phyloP scores from a whole-genome alignment of 495 filamentous ascomycete genomes.

The Cladorrhinum samala region DNA sequence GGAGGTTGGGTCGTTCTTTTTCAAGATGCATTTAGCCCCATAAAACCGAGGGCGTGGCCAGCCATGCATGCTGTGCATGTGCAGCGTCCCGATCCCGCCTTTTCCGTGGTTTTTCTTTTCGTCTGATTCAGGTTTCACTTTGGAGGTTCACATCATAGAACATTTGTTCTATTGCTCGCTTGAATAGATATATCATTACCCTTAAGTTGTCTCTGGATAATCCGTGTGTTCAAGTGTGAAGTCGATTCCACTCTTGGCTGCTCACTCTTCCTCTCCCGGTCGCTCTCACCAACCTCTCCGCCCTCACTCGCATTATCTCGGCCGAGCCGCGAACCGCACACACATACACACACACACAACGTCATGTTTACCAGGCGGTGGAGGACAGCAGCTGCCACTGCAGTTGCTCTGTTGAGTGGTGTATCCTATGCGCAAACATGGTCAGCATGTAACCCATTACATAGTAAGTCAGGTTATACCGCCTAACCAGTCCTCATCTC shows the following conservation, averaged over 20 bases:
- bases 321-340: too few species aligned
- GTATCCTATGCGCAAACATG: slow-evolving; percentile 25
- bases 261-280: not conserved
- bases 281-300: not conserved
- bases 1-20: slow-evolving; percentile 8
- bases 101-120: not conserved
- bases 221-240: too few species aligned
- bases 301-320: too few species aligned
- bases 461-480: slow-evolving; percentile 15
- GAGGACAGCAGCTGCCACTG: slow-evolving; percentile 13
- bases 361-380: slow-evolving; percentile 16
- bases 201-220: too few species aligned
- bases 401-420: slow-evolving; percentile 12
- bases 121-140: slow-evolving; percentile 9
- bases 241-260: too few species aligned
- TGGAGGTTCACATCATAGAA: too few species aligned
- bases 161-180: too few species aligned
- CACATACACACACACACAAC: not conserved
- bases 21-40: slow-evolving; percentile 11
- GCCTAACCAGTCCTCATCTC: not conserved
- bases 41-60: slow-evolving; percentile 8
- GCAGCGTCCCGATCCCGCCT: not conserved
- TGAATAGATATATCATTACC: too few species aligned
- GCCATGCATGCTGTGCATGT: slow-evolving; percentile 14
- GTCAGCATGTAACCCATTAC: slow-evolving; percentile 29